Conservation (phyloP, 371 early-diverging fungal genomes). For the Nosema muscidifuracis region DNA sequence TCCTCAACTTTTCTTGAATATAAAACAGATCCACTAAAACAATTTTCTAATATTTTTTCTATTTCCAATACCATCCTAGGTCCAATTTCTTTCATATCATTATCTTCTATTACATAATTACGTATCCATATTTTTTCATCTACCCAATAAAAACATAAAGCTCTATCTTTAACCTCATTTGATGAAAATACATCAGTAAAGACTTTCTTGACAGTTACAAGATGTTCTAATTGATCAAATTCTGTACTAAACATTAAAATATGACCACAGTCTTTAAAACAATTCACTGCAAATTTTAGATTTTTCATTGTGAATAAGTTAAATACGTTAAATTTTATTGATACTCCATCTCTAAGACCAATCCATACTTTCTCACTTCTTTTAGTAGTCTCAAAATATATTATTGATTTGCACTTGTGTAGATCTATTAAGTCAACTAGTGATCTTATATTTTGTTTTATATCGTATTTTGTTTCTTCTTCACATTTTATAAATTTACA, state of each 20-base stretch:
- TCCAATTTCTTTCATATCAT: conserved; percentile 51
- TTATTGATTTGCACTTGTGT: conserved; percentile 36
- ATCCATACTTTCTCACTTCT: conserved; percentile 44
- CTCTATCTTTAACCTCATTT: conserved; percentile 37
- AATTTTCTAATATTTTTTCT: conserved; percentile 43
- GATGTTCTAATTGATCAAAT: conserved; percentile 46
- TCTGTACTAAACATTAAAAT: conserved; percentile 44
- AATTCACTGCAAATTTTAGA: conserved; percentile 39
- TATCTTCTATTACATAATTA: conserved; percentile 34
- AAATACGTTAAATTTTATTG: conserved; percentile 35
- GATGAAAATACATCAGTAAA: conserved; percentile 30
- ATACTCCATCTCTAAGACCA: conserved; percentile 19
- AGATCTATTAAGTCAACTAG: conserved; percentile 35
- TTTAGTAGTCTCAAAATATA: conserved; percentile 52
- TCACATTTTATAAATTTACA: conserved; percentile 33
- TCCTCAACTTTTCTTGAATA: conserved; percentile 25
- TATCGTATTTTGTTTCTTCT: conserved; percentile 43
- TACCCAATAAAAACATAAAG: conserved; percentile 45
- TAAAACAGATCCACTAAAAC: conserved; percentile 34
- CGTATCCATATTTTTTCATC: conserved; percentile 43
- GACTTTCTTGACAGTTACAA: conserved; percentile 26
- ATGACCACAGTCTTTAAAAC: conserved; percentile 37
- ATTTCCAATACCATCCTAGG: conserved; percentile 51
- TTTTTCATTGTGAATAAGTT: conserved; percentile 34
- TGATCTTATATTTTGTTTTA: conserved; percentile 21